These are phyloP conservation scores for Chamaecyparis obtusa DNA, from an alignment of 75 land plant species.

Conservation along the genomic window DNA sequence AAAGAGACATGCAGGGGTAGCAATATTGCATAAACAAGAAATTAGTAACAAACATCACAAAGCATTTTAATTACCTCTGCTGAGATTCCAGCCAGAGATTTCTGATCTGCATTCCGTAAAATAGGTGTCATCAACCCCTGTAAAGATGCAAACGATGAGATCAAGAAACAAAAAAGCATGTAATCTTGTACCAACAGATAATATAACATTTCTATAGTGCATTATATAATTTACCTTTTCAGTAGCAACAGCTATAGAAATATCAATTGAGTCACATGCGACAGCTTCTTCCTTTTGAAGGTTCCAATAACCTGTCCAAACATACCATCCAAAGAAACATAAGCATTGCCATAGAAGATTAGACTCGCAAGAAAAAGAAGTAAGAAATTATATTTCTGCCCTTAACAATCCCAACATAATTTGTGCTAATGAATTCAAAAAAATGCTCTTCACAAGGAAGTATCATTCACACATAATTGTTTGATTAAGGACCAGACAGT, in stretches of 20 bases:
- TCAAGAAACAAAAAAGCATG: neutral
- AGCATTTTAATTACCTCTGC: conserved; percentile 58
- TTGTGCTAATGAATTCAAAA: neutral
- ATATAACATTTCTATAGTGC: conserved; percentile 8
- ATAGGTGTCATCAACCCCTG: conserved; percentile 99
- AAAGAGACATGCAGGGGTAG: neutral
- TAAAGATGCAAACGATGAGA: conserved; percentile 11
- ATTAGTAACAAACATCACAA: neutral
- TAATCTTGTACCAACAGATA: neutral
- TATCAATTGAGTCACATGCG: conserved; percentile 70
- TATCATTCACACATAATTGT: neutral
- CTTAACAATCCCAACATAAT: neutral
- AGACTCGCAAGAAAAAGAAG: neutral
- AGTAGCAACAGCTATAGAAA: conserved; percentile 96
- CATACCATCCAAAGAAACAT: conserved; percentile 3
- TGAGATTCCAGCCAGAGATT: conserved; percentile 77
- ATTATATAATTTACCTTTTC: conserved; percentile 65
- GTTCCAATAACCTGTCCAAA: conserved; percentile 80
- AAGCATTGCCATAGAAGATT: neutral
- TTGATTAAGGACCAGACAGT: neutral
- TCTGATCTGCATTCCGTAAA: conserved; percentile 89
- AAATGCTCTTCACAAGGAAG: neutral
- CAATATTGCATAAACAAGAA: neutral
- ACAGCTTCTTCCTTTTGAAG: conserved; percentile 56
- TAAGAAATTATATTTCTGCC: neutral